These are phyloP conservation scores for Nicotiana knightiana DNA, from an alignment of 257 asterid species.

Conservation along the genomic window DNA sequence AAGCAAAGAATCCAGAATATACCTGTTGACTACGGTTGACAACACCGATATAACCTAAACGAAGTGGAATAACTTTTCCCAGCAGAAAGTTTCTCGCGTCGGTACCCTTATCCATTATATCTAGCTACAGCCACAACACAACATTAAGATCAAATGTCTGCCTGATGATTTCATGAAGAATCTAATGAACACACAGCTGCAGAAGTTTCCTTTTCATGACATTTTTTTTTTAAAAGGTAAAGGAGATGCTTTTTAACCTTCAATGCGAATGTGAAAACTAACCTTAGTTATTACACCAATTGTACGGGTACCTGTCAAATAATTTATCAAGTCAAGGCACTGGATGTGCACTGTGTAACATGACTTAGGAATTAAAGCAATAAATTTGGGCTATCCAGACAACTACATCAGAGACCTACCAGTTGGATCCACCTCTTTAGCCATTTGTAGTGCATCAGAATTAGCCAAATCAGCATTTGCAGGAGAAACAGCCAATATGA, in stretches of 20 bases:
- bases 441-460: constrained; percentile 98
- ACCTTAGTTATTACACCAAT: constrained; percentile 98
- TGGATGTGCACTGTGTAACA: neutral
- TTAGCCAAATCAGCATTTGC: constrained; percentile 93
- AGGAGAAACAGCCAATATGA: constrained; percentile 92
- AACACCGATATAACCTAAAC: constrained; percentile 89
- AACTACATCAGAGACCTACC: constrained; percentile 32
- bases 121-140: constrained; percentile 59
- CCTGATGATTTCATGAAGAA: neutral
- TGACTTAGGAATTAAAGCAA: neutral
- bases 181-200: neutral
- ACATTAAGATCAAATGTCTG: neutral
- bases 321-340: constrained; percentile 5
- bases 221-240: neutral
- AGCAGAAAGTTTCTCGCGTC: constrained; percentile 87
- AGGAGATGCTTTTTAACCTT: neutral
- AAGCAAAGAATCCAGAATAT: constrained; percentile 8
- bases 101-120: constrained; percentile 98
- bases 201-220: neutral
- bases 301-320: constrained; percentile 73
- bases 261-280: neutral
- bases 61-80: constrained; percentile 94
- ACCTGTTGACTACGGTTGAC: constrained; percentile 99
- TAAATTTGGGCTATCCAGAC: neutral
- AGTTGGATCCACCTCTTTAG: constrained; percentile 89